Percentiles rank a stretch among this genome's conserved stretches.
Conservation (phyloP, 225 moss, liverwort and hornwort species). For the Thuidium tamariscinum region DNA sequence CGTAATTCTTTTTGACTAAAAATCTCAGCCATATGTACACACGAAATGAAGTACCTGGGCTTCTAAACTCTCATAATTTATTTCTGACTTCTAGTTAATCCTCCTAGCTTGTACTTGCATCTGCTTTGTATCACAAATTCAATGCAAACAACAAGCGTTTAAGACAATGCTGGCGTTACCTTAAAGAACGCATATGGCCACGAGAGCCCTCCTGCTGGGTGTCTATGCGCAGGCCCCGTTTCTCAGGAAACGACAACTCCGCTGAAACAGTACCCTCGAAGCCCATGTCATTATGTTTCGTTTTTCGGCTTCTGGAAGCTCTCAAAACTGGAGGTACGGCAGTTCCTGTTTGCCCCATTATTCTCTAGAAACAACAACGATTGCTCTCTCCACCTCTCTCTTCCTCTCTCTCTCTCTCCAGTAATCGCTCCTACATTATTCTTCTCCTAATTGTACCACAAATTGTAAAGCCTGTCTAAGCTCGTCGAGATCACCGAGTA, state of each 20-base stretch:
- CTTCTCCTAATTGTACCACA: not conserved
- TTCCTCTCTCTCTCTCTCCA: not conserved
- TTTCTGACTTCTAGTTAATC: not conserved
- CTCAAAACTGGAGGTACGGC: slow-evolving; percentile 29
- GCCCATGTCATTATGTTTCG: slow-evolving; percentile 8
- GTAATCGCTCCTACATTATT: not conserved
- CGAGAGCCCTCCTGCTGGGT: not conserved
- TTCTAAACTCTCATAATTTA: not conserved
- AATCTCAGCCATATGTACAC: not conserved
- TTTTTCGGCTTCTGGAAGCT: slow-evolving; percentile 35
- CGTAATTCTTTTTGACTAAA: not conserved
- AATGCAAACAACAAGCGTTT: not conserved
- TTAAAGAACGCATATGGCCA: slow-evolving; percentile 66
- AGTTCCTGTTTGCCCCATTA: slow-evolving; percentile 4
- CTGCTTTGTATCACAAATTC: not conserved
- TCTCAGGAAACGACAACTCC: slow-evolving; percentile 17
- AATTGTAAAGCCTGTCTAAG: not conserved
- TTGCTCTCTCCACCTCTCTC: not conserved
- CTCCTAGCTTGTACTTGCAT: not conserved
- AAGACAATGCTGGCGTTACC: slow-evolving; percentile 21
- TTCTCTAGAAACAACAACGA: not conserved
- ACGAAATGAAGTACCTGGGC: not conserved
- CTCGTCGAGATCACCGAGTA: not conserved
- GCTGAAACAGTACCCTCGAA: slow-evolving; percentile 15
- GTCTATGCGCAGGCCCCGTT: not conserved